phyloP scores from a whole-genome alignment of 306 rosid genomes.

The Malus domestica region DNA sequence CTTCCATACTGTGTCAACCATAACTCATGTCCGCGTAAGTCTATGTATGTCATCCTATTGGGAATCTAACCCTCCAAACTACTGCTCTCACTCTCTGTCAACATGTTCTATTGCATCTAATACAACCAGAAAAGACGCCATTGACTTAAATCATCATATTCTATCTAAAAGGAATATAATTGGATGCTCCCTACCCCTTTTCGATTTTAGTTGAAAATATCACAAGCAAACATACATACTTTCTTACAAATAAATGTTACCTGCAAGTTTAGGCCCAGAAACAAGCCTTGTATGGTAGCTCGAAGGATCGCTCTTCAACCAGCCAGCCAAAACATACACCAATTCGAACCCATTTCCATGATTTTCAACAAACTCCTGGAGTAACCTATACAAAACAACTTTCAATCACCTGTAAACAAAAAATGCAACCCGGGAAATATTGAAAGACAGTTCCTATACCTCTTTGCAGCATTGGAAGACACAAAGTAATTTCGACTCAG shows the following conservation, averaged over 20 bases:
- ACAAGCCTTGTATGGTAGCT: slow-evolving; percentile 76
- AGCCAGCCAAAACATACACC: slow-evolving; percentile 77
- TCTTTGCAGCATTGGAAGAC: slow-evolving; percentile 75
- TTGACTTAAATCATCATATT: background rate
- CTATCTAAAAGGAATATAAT: background rate
- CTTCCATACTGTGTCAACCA: background rate
- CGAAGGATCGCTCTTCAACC: slow-evolving; percentile 63
- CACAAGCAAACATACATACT: background rate
- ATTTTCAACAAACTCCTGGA: slow-evolving; percentile 68
- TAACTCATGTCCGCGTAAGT: background rate
- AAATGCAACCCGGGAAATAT: background rate
- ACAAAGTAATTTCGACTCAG: slow-evolving; percentile 85
- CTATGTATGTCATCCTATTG: background rate
- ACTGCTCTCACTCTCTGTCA: background rate
- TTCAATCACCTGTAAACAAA: slow-evolving; percentile 13
- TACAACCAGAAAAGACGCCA: background rate
- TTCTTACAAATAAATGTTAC: slow-evolving; percentile 19
- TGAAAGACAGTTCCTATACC: slow-evolving; percentile 27
- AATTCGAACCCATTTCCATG: slow-evolving; percentile 64
- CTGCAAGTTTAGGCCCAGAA: slow-evolving; percentile 61
- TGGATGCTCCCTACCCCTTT: background rate
- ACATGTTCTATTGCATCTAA: background rate
- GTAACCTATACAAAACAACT: slow-evolving; percentile 54
- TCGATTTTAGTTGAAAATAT: background rate
- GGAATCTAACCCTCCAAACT: background rate